Percentiles rank a stretch among this genome's conserved stretches.
Evolutionary conservation across 768 basidiomycete genomes (phyloP).

Genomic region (Porphyrellus cyaneotinctus): DNA sequence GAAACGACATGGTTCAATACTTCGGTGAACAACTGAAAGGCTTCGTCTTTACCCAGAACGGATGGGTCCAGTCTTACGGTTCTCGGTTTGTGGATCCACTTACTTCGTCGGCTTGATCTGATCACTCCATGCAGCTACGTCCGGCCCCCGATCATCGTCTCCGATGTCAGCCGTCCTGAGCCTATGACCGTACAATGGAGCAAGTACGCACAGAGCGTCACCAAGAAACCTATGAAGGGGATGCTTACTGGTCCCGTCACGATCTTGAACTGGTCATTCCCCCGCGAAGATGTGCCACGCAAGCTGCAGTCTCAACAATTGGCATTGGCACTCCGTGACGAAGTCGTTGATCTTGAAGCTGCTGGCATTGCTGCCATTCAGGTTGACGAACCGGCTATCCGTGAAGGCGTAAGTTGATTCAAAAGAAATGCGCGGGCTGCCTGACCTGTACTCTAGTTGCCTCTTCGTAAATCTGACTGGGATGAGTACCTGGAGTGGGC

Average conservation of each 20-base stretch:
- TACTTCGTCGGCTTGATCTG: conserved; percentile 5
- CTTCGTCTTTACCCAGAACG: conserved; percentile 98
- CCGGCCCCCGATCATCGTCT: conserved; percentile 97
- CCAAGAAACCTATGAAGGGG: conserved; percentile 96
- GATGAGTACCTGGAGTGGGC: conserved; percentile 96
- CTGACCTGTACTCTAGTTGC: conserved; percentile 50
- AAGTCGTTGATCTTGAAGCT: conserved; percentile 94
- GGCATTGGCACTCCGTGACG: conserved; percentile 95
- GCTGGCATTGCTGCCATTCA: conserved; percentile 97
- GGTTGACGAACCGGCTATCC: conserved; percentile 99
- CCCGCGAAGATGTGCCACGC: conserved; percentile 93
- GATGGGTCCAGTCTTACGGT: conserved; percentile 99
- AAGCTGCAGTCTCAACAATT: conserved; percentile 98
- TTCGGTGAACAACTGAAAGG: conserved; percentile 94
- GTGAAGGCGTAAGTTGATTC: conserved; percentile 77
- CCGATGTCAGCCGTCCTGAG: conserved; percentile 87
- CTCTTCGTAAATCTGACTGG: conserved; percentile 96
- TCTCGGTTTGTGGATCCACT: conserved; percentile 62
- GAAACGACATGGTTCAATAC: conserved; percentile 99
- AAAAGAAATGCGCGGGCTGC: not conserved
- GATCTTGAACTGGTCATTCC: conserved; percentile 99
- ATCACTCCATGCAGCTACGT: conserved; percentile 62
- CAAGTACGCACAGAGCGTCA: conserved; percentile 91
- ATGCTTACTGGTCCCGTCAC: conserved; percentile 99
- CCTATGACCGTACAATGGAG: conserved; percentile 98